Conservation (phyloP, 805 yeast species). For the Teunomyces barrocoloradensis region DNA sequence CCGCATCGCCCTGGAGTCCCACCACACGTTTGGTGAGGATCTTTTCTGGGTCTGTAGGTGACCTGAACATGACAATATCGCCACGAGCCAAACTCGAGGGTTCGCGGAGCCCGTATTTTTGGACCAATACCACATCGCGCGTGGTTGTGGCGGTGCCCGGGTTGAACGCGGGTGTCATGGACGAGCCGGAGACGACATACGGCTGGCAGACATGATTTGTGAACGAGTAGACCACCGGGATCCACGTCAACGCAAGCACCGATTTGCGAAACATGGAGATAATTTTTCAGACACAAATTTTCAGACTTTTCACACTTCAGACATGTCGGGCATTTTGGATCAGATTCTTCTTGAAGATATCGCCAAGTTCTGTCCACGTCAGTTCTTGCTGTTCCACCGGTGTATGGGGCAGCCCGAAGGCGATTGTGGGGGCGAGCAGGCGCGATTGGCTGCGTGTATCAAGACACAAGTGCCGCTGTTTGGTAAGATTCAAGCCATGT, state of each 20-base stretch:
- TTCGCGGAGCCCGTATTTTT: slow-evolving; percentile 57
- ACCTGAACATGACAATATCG: slow-evolving; percentile 73
- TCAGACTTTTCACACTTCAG: not conserved
- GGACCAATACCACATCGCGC: slow-evolving; percentile 63
- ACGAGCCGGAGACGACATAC: slow-evolving; percentile 71
- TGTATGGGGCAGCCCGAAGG: slow-evolving; percentile 60
- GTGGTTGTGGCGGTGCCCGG: slow-evolving; percentile 50
- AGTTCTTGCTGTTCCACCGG: slow-evolving; percentile 69
- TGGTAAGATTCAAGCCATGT: slow-evolving; percentile 61
- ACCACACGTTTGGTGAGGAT: slow-evolving; percentile 78
- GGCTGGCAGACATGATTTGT: slow-evolving; percentile 71
- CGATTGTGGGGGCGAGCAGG: slow-evolving; percentile 56
- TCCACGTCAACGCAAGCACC: slow-evolving; percentile 51
- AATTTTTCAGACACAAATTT: no score
- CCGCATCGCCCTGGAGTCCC: slow-evolving; percentile 69
- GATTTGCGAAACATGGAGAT: slow-evolving; percentile 18
- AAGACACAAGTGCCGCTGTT: slow-evolving; percentile 65
- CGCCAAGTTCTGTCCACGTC: slow-evolving; percentile 71
- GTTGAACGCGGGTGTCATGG: slow-evolving; percentile 89
- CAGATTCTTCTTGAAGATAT: slow-evolving; percentile 76
- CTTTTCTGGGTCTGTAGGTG: slow-evolving; percentile 77
- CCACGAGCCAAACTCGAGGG: slow-evolving; percentile 45
- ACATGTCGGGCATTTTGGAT: slow-evolving; percentile 42
- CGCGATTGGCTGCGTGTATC: slow-evolving; percentile 60
- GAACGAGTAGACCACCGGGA: slow-evolving; percentile 71